Evolutionary conservation across 345 rosid genomes (phyloP).

Genomic region (Linum trigynum): DNA sequence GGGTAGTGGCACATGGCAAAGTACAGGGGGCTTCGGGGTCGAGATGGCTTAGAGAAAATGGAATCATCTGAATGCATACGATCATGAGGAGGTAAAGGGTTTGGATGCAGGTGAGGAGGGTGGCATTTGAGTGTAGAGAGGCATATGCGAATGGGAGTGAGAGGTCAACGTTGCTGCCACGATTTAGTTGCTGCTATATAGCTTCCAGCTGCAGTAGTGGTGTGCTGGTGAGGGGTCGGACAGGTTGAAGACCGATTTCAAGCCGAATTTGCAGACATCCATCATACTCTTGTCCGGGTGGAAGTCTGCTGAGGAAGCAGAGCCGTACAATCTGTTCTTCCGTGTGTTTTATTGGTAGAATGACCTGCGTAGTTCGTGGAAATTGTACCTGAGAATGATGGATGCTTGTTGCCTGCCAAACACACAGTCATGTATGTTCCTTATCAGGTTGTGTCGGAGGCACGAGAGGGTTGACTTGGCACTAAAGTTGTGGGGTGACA

Average conservation of each 20-base stretch:
- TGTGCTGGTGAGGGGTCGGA: neutral
- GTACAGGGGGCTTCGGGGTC: too few relatives aligned
- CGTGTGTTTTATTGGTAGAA: conserved; percentile 58
- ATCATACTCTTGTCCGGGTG: conserved; percentile 82
- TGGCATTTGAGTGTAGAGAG: too few relatives aligned
- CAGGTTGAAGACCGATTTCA: conserved; percentile 48
- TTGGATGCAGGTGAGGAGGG: too few relatives aligned
- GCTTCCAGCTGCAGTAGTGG: too few relatives aligned
- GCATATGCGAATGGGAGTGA: too few relatives aligned
- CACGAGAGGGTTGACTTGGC: conserved; percentile 75
- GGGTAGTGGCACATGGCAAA: too few relatives aligned
- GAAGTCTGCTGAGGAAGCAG: conserved; percentile 69
- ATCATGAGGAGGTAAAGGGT: too few relatives aligned
- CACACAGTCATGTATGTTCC: conserved; percentile 82
- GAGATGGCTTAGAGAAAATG: too few relatives aligned
- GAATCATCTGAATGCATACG: too few relatives aligned
- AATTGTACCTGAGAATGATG: conserved; percentile 60
- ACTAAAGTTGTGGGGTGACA: conserved; percentile 69
- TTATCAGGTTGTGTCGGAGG: conserved; percentile 59
- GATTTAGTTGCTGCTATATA: too few relatives aligned
- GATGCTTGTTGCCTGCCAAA: conserved; percentile 54
- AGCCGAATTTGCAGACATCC: conserved; percentile 65
- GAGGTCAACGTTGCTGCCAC: too few relatives aligned
- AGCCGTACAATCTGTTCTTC: conserved; percentile 67
- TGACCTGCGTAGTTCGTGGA: conserved; percentile 52